These are phyloP conservation scores for Hypoxylon lienhwacheense DNA, from an alignment of 495 filamentous ascomycete species.

Conservation along the genomic window DNA sequence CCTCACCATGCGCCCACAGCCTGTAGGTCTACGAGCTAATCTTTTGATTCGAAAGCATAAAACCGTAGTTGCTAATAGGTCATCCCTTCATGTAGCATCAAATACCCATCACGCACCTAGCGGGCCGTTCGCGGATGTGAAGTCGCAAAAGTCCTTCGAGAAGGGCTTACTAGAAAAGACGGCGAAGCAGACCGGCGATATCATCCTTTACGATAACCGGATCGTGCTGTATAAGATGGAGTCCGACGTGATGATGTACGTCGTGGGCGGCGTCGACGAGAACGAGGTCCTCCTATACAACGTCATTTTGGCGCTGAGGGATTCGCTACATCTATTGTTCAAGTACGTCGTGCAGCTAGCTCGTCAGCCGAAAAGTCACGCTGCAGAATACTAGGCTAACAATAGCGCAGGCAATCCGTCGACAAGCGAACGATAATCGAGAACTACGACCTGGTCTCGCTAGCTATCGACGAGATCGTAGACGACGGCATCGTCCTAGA, in stretches of 20 bases:
- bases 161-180: constrained; percentile 96
- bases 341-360: no score
- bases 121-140: constrained; percentile 85
- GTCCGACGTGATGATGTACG: constrained; percentile 95
- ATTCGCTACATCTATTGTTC: constrained; percentile 87
- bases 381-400: constrained; percentile 1
- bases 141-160: constrained; percentile 93
- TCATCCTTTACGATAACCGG: constrained; percentile 93
- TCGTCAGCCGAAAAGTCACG: neutral
- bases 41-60: neutral
- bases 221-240: constrained; percentile 97
- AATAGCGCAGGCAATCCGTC: constrained; percentile 71
- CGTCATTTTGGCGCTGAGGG: constrained; percentile 82
- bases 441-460: constrained; percentile 90
- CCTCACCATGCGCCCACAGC: constrained; percentile 72
- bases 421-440: constrained; percentile 98
- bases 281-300: constrained; percentile 97
- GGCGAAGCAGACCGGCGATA: constrained; percentile 89
- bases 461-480: constrained; percentile 93
- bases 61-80: constrained; percentile 3
- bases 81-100: constrained; percentile 23
- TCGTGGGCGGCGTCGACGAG: constrained; percentile 88
- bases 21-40: constrained; percentile 32
- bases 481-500: constrained; percentile 97
- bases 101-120: constrained; percentile 33